These are phyloP conservation scores for Coemansia sp. DNA, from an alignment of 192 early-diverging fungal genomes.

Conservation along the genomic window DNA sequence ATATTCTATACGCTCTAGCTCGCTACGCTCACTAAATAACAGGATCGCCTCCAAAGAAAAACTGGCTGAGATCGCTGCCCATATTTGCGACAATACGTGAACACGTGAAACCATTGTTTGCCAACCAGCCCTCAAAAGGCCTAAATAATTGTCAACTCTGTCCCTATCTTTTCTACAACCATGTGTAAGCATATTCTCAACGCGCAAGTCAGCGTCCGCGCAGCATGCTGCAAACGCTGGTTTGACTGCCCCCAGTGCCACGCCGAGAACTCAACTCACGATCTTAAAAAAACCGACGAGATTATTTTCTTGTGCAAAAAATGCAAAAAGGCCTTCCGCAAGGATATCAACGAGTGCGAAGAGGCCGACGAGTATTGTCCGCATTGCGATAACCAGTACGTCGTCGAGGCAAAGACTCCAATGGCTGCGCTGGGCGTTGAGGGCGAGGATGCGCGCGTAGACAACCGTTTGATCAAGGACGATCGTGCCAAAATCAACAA, in stretches of 20 bases:
- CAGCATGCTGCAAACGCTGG: constrained; percentile 94
- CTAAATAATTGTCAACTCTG: not conserved
- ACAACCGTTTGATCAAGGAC: constrained; percentile 65
- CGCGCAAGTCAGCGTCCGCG: constrained; percentile 93
- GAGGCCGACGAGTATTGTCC: constrained; percentile 98
- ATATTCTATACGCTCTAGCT: no score
- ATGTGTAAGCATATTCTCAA: constrained; percentile 99
- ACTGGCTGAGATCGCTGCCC: not conserved
- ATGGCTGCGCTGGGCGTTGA: constrained; percentile 86
- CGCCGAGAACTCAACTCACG: constrained; percentile 75
- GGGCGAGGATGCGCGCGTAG: constrained; percentile 88
- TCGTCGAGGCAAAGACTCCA: constrained; percentile 91
- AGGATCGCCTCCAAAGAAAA: not conserved
- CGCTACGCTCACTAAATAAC: no score
- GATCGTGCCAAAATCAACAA: constrained; percentile 41
- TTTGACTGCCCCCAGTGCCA: constrained; percentile 98
- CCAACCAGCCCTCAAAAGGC: not conserved
- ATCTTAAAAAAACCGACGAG: constrained; percentile 78
- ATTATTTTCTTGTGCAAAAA: constrained; percentile 99
- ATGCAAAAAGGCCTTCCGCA: constrained; percentile 98
- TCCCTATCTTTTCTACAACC: not conserved
- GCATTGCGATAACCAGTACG: constrained; percentile 97
- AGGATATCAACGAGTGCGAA: constrained; percentile 84
- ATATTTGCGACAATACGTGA: not conserved
- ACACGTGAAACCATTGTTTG: not conserved